Percentiles rank a stretch among this genome's conserved stretches.
Evolutionary conservation across 768 basidiomycete genomes (phyloP).

Genomic region (Podaxis sp.): DNA sequence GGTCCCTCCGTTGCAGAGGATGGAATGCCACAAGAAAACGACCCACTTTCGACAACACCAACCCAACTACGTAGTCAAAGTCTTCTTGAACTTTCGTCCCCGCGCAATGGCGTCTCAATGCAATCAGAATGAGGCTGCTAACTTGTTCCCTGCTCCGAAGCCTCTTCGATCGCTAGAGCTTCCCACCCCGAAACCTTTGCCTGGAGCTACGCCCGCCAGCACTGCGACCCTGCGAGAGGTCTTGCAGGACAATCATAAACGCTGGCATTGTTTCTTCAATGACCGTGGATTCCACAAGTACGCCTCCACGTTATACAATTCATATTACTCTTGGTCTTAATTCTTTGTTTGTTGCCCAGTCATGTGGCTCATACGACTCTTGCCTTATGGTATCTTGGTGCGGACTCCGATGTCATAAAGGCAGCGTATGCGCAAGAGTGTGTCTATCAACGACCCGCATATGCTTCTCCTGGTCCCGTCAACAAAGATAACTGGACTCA

Average conservation of each 20-base stretch:
- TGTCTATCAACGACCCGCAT: conserved; percentile 30
- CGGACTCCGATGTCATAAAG: conserved; percentile 31
- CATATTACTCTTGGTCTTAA: conserved; percentile 21
- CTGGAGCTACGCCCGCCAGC: conserved; percentile 31
- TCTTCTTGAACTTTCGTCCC: not conserved
- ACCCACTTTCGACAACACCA: not conserved
- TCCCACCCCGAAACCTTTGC: conserved; percentile 16
- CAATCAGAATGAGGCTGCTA: not conserved
- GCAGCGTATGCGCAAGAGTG: conserved; percentile 33
- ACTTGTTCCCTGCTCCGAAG: conserved; percentile 5
- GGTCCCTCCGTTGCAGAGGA: not conserved
- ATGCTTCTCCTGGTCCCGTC: conserved; percentile 41
- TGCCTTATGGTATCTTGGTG: conserved; percentile 61
- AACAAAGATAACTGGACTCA: conserved; percentile 44
- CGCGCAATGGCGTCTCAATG: not conserved
- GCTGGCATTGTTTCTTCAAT: conserved; percentile 55
- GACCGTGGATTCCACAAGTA: conserved; percentile 33
- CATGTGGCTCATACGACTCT: conserved; percentile 56
- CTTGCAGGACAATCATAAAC: conserved; percentile 46
- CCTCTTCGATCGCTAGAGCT: not conserved
- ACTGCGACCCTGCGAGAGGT: conserved; percentile 33
- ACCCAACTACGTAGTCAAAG: not conserved
- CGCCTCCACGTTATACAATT: conserved; percentile 1
- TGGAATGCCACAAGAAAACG: not conserved
- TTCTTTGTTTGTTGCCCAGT: conserved; percentile 21